Evolutionary conservation across 352 stramenopile species (phyloP).

Genomic region (Globisporangium parvum): DNA sequence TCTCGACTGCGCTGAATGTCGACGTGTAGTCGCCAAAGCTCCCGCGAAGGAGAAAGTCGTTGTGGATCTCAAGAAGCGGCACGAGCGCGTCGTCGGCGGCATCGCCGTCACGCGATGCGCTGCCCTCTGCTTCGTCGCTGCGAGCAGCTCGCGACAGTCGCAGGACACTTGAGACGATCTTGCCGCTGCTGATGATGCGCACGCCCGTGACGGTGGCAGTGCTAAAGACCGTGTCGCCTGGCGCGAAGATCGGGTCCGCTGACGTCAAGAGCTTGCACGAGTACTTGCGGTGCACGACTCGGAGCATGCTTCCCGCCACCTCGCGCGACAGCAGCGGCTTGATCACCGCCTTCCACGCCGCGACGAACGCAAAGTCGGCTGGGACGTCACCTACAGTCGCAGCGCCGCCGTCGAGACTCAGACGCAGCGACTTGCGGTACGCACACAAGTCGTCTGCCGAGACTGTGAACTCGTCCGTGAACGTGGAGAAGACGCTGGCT

Average conservation of each 20-base stretch:
- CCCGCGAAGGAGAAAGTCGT: conserved; percentile 83
- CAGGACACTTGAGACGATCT: conserved; percentile 68
- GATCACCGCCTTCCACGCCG: conserved; percentile 76
- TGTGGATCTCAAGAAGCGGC: conserved; percentile 69
- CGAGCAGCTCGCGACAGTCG: conserved; percentile 48
- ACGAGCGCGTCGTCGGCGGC: conserved; percentile 51
- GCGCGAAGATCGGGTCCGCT: conserved; percentile 34
- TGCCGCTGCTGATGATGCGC: conserved; percentile 72
- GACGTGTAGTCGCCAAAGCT: conserved; percentile 68
- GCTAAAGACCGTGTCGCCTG: conserved; percentile 69
- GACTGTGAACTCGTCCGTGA: conserved; percentile 59
- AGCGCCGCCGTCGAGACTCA: conserved; percentile 12
- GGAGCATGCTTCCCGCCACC: conserved; percentile 73
- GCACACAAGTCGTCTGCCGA: conserved; percentile 42
- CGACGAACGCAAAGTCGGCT: conserved; percentile 74
- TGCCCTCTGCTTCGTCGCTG: conserved; percentile 19
- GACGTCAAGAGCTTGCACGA: conserved; percentile 67
- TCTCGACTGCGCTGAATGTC: conserved; percentile 54
- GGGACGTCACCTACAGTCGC: conserved; percentile 25
- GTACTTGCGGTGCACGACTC: conserved; percentile 82
- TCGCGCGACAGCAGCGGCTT: conserved; percentile 81
- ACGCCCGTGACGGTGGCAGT: conserved; percentile 63
- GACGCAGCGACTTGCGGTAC: conserved; percentile 54
- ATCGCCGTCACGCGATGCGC: background rate
- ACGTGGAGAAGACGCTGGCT: conserved; percentile 53